Evolutionary conservation across 495 filamentous ascomycete species (phyloP), one percentile per base, ranked within the genome.

Genomic region (Choiromyces venosus): DNA sequence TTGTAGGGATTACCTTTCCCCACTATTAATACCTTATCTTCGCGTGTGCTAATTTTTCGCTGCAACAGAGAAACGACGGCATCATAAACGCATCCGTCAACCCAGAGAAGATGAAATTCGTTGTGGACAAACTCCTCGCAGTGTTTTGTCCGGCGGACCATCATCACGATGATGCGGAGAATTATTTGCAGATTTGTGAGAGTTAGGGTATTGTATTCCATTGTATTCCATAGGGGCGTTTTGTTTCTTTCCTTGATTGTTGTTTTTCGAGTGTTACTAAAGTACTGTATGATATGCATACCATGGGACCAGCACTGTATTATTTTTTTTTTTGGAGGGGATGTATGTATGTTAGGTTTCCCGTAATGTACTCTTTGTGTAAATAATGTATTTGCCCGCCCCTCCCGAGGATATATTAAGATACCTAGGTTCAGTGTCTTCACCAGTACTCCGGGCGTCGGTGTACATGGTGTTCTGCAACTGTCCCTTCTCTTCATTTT

Each of bases 91-190:
- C 56, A n/a, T 37, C 6, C 9, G 66, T 80, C 16, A 67, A 52
- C 21, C 18, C 42, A 0, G 78, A 74, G 29, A 75, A 66, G 65
- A 80, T 80, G 78, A 73, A 66, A 8, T 74, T 68, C 21, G 68
- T 71, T 46, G 78, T 79, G 29, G 73, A 79, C 52, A 67, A 61
- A 12, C 71, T 80, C 9, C 66, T 80, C 14, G 71, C 52, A 5
- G 70, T 79, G 42, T 79, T 80, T 40, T 79, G 75, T 14, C 25
- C 52, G 3, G 4, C 52, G 33, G 52, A 61, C 7, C 25, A 16
- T n/a, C n/a, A n/a, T n/a, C n/a, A n/a, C n/a, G n/a, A n/a, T 29
- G 52, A 61, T 12, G 10, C 25, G 9, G 52, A 61, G 25, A 10
- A 61, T 29, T 61, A 33, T 14, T 29, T 33, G 25, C 52, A 16